These are phyloP conservation scores for Pisolithus sp. DNA, from an alignment of 768 basidiomycete genomes.

Conservation along the genomic window DNA sequence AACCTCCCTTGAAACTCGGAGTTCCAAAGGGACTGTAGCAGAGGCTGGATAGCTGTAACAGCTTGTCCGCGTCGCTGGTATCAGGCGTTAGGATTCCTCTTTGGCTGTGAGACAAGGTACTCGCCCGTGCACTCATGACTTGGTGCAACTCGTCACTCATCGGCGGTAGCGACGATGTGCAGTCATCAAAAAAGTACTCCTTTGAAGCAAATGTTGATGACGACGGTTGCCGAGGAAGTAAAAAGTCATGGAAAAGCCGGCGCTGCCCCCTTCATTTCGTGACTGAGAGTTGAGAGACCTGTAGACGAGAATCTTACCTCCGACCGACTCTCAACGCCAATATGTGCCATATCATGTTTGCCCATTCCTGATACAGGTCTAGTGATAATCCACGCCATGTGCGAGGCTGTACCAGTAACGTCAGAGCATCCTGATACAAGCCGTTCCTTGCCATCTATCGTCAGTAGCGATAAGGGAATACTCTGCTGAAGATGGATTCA, in stretches of 20 bases:
- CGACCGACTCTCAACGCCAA: conserved; percentile 62
- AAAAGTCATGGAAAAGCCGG: conserved; percentile 57
- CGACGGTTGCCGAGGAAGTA: conserved; percentile 52
- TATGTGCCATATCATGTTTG: conserved; percentile 71
- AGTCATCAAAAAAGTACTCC: conserved; percentile 48
- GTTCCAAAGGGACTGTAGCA: conserved; percentile 71
- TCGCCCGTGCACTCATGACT: conserved; percentile 35
- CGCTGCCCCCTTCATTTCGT: conserved; percentile 45
- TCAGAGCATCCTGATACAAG: conserved; percentile 52
- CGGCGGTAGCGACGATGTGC: conserved; percentile 26
- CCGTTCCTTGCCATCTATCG: conserved; percentile 65
- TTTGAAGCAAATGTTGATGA: conserved; percentile 46
- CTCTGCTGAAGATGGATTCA: conserved; percentile 6
- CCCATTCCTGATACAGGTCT: conserved; percentile 67
- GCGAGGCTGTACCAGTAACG: conserved; percentile 57
- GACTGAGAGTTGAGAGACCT: not conserved
- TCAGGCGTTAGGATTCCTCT: conserved; percentile 4
- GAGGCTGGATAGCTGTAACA: conserved; percentile 52
- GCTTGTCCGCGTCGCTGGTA: conserved; percentile 59
- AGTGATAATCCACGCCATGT: conserved; percentile 66
- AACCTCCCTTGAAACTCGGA: conserved; percentile 72
- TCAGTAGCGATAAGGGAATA: not conserved
- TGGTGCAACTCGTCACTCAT: conserved; percentile 39
- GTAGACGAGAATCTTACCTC: conserved; percentile 38
- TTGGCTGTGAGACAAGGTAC: conserved; percentile 18